Evolutionary conservation across 495 filamentous ascomycete genomes (phyloP), one percentile per base, ranked within the genome.

Genomic region (Penicillium turbatum): DNA sequence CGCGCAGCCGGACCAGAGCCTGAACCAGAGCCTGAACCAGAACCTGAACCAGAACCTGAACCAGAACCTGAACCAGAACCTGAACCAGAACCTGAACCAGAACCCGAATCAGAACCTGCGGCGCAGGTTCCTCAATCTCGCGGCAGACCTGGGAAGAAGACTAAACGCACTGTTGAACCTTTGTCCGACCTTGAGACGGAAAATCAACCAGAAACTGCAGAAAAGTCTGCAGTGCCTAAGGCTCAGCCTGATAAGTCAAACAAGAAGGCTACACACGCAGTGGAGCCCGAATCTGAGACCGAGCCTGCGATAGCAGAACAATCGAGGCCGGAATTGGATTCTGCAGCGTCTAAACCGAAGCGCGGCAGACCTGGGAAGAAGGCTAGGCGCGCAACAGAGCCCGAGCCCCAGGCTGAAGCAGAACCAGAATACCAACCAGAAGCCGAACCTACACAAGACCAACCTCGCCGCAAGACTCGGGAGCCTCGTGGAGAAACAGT

Each of bases 401-500:
- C 53, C 5, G 55, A 61, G 29, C 37, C 37, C 3, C 46, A 48
- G 27, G 32, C 26, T 17, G 51, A 36, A 48, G 32, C 54, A 0
- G 60, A 48, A 27, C 1, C 49, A 35, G 49, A 51, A 12, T 2
- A 26, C 29, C 13, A 61, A n/a, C 53, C 50, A 5, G 56, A 54
- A 39, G 15, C 31, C 4, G 17, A 51, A 42, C 21, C 42, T 7
- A 39, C 46, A 45, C 63, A 62, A 65, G 69, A 60, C 42, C 55
- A 48, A 15, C 52, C 60, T 37, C 50, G 36, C 8, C 61, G 55
- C 42, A 70, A 62, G 47, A 48, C 65, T 24, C 65, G 65, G 51
- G 68, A 61, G 45, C 62, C 66, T 35, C 71, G 72, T 21, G 74
- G 71, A 7, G 72, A 74, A 51, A 76, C 71, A 1, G 69, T 77